Base-by-base conservation (phyloP, 2,329 filamentous ascomycete genomes). In the Sporothrix luriei region DNA sequence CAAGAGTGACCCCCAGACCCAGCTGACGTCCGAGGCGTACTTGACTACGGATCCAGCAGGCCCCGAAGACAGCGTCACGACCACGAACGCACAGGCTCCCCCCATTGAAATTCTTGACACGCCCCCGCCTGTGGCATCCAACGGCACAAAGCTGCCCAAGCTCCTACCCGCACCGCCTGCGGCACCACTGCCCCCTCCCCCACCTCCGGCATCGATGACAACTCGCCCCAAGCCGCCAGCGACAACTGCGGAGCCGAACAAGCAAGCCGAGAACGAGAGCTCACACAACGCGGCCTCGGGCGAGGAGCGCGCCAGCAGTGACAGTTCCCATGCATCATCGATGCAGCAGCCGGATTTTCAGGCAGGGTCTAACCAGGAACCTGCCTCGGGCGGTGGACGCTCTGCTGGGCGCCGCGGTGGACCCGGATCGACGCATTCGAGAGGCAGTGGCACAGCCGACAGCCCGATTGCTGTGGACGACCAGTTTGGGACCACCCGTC, bases 401-500 rank as follows among this genome's bases (percentile, higher is more conserved):
- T 77, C 76, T 70, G 73, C 74, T 66, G 75, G 75, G 62, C 76
- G 77, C 61, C 80, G 77, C 70, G 77, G 77, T 70, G 77, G 77
- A 43, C 76, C 75, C 55, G 80, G 81, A 16, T 86, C 85, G 49
- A 82, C 82, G n/a, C 84, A 85, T 73, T 86, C 85, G n/a, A 78
- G 82, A 73, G 84, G 82, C 40, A 84, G 81, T 71, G 87, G 87
- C 59, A 87, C 85, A 40, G 84, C 82, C 19, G 80, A 85, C 64
- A 88, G 84, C 74, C 87, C 87, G 19, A 86, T 89, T 46, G 80
- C 83, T 38, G 73, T 86, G 6, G 83, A 84, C 46, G 74, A 82
- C 66, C 82, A 84, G 46, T 79, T 85, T 65, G 87, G 85, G 46
- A 79, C 77, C 66, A 93, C 90, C 0, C 85, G 90, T 71, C 84